phyloP scores from a whole-genome alignment of 2,329 filamentous ascomycete genomes.

The Rutstroemia sp. region DNA sequence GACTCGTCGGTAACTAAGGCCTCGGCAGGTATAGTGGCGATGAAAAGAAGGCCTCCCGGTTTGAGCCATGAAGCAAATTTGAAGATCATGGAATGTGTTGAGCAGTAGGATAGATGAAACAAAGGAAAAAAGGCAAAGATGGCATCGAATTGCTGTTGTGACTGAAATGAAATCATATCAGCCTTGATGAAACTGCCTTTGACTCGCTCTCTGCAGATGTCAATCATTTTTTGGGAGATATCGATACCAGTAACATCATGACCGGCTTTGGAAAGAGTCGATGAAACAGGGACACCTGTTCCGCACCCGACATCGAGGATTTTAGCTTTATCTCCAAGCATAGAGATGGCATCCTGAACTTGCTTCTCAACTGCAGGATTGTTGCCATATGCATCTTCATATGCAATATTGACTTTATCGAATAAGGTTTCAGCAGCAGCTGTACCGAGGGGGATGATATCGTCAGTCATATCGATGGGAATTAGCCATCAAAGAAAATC shows the following conservation, averaged over 20 bases:
- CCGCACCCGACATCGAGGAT: slow-evolving; percentile 31
- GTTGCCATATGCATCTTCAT: slow-evolving; percentile 8
- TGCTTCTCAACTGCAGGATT: background rate
- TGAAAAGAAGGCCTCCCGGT: background rate
- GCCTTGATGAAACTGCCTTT: slow-evolving; percentile 12
- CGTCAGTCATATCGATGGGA: no score
- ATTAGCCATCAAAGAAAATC: no score
- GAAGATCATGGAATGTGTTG: background rate
- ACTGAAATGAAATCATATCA: slow-evolving; percentile 9
- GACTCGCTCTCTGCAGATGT: slow-evolving; percentile 7
- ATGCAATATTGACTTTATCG: slow-evolving; percentile 1
- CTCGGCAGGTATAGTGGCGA: background rate
- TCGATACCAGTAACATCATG: slow-evolving; percentile 17
- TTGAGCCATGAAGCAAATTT: background rate
- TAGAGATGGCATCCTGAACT: background rate
- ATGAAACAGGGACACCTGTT: slow-evolving; percentile 26
- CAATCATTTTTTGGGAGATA: slow-evolving; percentile 30
- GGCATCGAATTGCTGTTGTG: background rate
- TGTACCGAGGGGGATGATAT: no score
- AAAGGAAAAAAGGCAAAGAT: background rate
- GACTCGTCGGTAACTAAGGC: background rate
- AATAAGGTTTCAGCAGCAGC: background rate
- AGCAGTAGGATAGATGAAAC: background rate
- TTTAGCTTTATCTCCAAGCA: background rate
- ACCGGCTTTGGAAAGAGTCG: slow-evolving; percentile 17